Evolutionary conservation across 108 stramenopile species (phyloP).

Genomic region (Cyclostephanos invisitatus): DNA sequence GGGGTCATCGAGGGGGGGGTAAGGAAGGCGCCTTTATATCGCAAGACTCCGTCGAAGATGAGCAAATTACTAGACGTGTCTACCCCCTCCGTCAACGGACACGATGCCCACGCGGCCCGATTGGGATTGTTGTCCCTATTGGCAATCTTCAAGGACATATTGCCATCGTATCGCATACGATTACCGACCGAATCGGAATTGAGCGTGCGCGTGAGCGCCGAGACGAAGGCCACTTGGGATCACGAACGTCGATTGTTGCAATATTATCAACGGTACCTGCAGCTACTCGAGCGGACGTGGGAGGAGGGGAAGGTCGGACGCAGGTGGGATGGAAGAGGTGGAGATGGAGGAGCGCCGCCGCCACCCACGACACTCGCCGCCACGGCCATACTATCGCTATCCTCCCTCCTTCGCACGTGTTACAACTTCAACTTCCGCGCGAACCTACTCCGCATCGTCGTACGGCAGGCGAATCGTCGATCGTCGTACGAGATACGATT

Average conservation of each 20-base stretch:
- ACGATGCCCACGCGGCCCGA: conserved; percentile 67
- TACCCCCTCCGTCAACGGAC: conserved; percentile 56
- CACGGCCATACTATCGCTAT: conserved; percentile 69
- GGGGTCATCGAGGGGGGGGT: not conserved
- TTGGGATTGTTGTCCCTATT: conserved; percentile 83
- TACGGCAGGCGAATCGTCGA: conserved; percentile 66
- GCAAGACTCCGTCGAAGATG: conserved; percentile 61
- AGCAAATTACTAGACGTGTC: conserved; percentile 57
- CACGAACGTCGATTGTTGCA: conserved; percentile 79
- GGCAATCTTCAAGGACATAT: conserved; percentile 90
- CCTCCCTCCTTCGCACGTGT: conserved; percentile 72
- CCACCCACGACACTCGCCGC: conserved; percentile 64
- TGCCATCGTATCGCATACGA: conserved; percentile 91
- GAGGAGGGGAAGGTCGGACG: conserved; percentile 44
- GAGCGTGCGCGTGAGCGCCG: conserved; percentile 83
- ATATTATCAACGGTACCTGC: conserved; percentile 81
- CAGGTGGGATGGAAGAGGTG: not conserved
- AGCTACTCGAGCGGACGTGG: conserved; percentile 74
- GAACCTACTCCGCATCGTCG: conserved; percentile 69
- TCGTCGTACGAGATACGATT: conserved; percentile 61
- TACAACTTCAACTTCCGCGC: conserved; percentile 89
- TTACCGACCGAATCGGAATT: conserved; percentile 82
- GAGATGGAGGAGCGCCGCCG: too few species aligned
- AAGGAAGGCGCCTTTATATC: conserved; percentile 19
- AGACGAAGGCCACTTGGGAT: conserved; percentile 74